Base-by-base conservation (phyloP, 257 asterid genomes). In the Ligustrum vulgare region DNA sequence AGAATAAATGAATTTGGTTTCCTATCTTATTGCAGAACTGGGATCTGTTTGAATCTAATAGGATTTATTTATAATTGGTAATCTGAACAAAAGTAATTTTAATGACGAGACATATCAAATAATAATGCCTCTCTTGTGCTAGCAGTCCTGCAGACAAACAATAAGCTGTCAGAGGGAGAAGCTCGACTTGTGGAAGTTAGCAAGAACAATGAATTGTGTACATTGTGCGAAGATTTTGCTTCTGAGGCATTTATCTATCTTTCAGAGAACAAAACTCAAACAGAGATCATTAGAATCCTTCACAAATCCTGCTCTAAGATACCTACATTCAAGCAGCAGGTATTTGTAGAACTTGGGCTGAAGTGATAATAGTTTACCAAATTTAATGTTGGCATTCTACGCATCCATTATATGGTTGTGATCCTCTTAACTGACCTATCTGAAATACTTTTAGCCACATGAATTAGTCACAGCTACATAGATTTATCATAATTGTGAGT, bases 291-390 rank as follows among this genome's bases (percentile, higher is more conserved):
- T 69, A 72, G 66, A 73, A 74, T 69, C 74, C 91, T 95, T 84
- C 96, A 90, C 83, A 83, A 91, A 73, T 83, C 94, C 41, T 95
- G 99, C 88, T 82, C 88, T 13, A 90, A 79, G 84, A 68, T 93
- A 82, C 90, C 75, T 64, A 80, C 88, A 54, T 83, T 88, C 84
- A 85, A 85, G 88, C 77, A 90, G 82, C 91, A 91, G 97, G 97
- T 93, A 79, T 18, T 64, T 51, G 23, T 47, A 70, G 22, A 72
- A 8, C 45, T n/a, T 72, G 11, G 28, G 71, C 60, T 6, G 33
- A 69, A 47, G 31, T 56, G 65, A 31, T 67, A 71, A 16, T 64
- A 54, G 13, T 37, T 58, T 70, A 28, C 72, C 33, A 39, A 74
- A 51, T 20, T 22, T 67, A 39, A 69, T 35, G 22, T 70, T 63